Percentiles rank a stretch among this genome's conserved stretches.
Conservation (phyloP, 176 grass and related monocot species). For the Triticum dicoccoides region DNA sequence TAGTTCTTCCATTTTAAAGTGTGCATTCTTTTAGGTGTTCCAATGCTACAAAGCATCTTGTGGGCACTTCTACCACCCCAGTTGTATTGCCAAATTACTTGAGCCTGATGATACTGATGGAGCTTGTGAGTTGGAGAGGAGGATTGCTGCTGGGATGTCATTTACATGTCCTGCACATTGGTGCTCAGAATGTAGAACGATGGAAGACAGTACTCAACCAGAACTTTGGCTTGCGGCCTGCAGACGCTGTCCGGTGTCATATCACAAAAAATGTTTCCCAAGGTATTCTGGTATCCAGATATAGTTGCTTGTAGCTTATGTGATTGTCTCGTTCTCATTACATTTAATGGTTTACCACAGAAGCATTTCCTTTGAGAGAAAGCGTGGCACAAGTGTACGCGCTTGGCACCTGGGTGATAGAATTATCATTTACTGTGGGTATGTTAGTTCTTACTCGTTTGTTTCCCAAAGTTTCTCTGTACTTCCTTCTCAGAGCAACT, state of each 20-base stretch:
- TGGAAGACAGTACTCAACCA: conserved; percentile 35
- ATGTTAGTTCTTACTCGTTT: conserved; percentile 20
- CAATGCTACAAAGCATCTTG: conserved; percentile 71
- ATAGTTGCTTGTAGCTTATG: background rate
- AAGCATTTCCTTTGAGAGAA: conserved; percentile 36
- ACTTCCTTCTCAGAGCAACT: conserved; percentile 5
- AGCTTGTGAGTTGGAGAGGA: conserved; percentile 42
- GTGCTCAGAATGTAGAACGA: conserved; percentile 55
- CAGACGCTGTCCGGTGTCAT: conserved; percentile 68
- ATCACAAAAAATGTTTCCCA: conserved; percentile 76
- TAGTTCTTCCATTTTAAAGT: background rate
- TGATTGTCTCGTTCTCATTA: background rate
- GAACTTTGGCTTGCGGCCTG: conserved; percentile 57
- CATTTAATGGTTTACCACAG: conserved; percentile 14
- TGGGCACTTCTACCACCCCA: conserved; percentile 82
- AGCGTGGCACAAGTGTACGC: background rate
- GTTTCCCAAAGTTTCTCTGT: conserved; percentile 6
- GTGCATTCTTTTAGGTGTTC: conserved; percentile 55
- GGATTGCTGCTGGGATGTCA: conserved; percentile 50
- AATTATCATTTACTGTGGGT: conserved; percentile 44
- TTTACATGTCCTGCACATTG: conserved; percentile 76
- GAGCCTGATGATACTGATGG: conserved; percentile 43
- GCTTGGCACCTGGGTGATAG: conserved; percentile 1
- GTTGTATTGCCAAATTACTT: conserved; percentile 60
- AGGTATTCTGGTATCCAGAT: conserved; percentile 39